Conservation (phyloP, 306 rosid genomes). For the Biancaea sappan region DNA sequence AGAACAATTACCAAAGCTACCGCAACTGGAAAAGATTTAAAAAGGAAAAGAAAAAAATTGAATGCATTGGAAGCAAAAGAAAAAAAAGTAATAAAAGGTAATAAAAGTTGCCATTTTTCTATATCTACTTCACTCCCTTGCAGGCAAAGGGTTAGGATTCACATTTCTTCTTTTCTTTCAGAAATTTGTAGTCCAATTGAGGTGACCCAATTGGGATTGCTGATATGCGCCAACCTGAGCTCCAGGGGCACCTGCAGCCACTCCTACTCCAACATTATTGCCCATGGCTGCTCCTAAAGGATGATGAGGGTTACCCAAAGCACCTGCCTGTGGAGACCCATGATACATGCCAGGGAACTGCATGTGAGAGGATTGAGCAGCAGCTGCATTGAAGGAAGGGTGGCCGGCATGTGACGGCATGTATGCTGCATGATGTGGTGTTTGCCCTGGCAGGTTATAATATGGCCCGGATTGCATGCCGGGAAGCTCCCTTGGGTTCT, state of each 20-base stretch:
- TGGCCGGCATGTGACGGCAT: slow-evolving; percentile 85
- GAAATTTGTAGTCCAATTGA: slow-evolving; percentile 95
- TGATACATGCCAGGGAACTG: slow-evolving; percentile 94
- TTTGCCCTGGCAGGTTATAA: slow-evolving; percentile 87
- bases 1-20: slow-evolving; percentile 23
- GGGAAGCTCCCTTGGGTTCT: slow-evolving; percentile 85
- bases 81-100: slow-evolving; percentile 47
- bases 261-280: slow-evolving; percentile 86
- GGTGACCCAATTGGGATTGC: slow-evolving; percentile 85
- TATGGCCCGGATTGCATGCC: slow-evolving; percentile 83
- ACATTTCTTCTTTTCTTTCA: slow-evolving; percentile 37
- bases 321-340: slow-evolving; percentile 71
- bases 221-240: slow-evolving; percentile 94
- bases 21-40: background rate
- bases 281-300: slow-evolving; percentile 82
- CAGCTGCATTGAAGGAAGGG: slow-evolving; percentile 81
- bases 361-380: slow-evolving; percentile 96
- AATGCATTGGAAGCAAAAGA: slow-evolving; percentile 48
- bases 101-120: slow-evolving; percentile 52
- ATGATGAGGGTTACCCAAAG: slow-evolving; percentile 73
- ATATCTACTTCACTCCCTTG: slow-evolving; percentile 70
- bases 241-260: slow-evolving; percentile 85
- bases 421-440: slow-evolving; percentile 75
- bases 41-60: slow-evolving; percentile 30
- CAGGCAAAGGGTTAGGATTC: slow-evolving; percentile 64